Percentiles rank a stretch among this genome's conserved stretches.
These are phyloP conservation scores for Lepidium aucheri DNA, from an alignment of 345 rosid species.

Conservation along the genomic window DNA sequence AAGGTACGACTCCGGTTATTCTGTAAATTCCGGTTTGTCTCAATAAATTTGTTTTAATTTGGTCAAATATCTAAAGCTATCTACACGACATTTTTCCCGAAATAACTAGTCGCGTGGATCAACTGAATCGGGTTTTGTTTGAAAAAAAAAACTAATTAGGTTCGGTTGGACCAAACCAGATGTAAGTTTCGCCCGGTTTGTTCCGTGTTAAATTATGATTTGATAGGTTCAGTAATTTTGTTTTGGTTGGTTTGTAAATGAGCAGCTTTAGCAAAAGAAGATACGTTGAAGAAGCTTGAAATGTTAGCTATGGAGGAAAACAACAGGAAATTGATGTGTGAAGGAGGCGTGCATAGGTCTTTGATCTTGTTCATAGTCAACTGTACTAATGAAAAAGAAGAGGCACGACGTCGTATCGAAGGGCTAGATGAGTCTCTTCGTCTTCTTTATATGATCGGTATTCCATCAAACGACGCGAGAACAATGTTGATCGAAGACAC, in stretches of 20 bases:
- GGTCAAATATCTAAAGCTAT: no score
- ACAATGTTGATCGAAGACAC: conserved; percentile 25
- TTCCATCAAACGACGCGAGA: conserved; percentile 32
- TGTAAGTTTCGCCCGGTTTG: background rate
- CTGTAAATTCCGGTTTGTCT: no score
- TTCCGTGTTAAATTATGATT: background rate
- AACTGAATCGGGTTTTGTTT: no score
- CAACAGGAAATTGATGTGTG: conserved; percentile 44
- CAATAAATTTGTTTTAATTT: no score
- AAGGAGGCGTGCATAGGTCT: conserved; percentile 39
- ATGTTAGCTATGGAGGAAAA: conserved; percentile 40
- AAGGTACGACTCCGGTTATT: conserved; percentile 6
- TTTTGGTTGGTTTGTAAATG: background rate
- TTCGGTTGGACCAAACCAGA: no score
- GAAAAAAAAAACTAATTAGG: no score
- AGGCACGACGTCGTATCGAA: background rate
- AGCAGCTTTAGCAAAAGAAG: conserved; percentile 9
- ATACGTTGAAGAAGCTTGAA: conserved; percentile 37
- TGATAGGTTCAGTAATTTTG: background rate
- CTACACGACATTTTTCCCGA: no score
- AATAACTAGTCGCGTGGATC: no score
- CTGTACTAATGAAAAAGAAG: conserved; percentile 18
- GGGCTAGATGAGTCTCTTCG: conserved; percentile 49
- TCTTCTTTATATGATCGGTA: conserved; percentile 32
- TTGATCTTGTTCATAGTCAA: conserved; percentile 30